Evolutionary conservation across 768 basidiomycete species (phyloP), one percentile per base, ranked within the genome.

Genomic region (Austroboletus festivus): DNA sequence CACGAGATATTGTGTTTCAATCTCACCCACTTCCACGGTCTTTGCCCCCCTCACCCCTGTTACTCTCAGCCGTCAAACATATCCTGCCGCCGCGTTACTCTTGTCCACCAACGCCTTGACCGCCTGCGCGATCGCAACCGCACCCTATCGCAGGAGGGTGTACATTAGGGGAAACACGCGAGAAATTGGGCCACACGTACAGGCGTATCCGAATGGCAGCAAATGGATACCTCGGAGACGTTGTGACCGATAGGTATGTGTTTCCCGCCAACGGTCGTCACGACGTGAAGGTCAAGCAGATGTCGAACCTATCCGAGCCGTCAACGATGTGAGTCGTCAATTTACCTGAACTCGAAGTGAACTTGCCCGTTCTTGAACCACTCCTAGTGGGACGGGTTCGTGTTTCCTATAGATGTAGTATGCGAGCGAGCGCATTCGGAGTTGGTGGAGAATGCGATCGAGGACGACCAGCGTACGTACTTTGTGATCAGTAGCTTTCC

Each of bases 181-280:
- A 4, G 4, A 19, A 8, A 33, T n/a, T 11, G 9, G 5, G 31
- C 31, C 9, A 24, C 46, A 59, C 80, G 59, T 33, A 83, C 79
- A 1, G 83, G 80, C 1, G 80, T 83, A 47, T 84, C 82, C 0
- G 81, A 83, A 58, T 84, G 83, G 50, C 79, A 79, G 46, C 81
- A 85, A 19, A 85, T 83, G 4, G 82, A 77, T 0, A 84, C 78
- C 44, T 80, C 77, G 0, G 55, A 47, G 9, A 83, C 57, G 42
- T 71, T 69, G 5, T 66, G 60, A 5, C 73, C 74, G 2, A 82
- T 62, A 3, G 76, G 73, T 1, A 82, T 53, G 42, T 57, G 62
- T 0, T 59, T 65, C 3, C 73, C 76, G 21, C 64, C 61, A 1
- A 68, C 62, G 3, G 82, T 83, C 12, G 80, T 80, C 40, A 83